Percentiles rank a stretch among this genome's conserved stretches.
Conservation (phyloP, 2,329 filamentous ascomycete genomes). For the Colletotrichum echinochloae region DNA sequence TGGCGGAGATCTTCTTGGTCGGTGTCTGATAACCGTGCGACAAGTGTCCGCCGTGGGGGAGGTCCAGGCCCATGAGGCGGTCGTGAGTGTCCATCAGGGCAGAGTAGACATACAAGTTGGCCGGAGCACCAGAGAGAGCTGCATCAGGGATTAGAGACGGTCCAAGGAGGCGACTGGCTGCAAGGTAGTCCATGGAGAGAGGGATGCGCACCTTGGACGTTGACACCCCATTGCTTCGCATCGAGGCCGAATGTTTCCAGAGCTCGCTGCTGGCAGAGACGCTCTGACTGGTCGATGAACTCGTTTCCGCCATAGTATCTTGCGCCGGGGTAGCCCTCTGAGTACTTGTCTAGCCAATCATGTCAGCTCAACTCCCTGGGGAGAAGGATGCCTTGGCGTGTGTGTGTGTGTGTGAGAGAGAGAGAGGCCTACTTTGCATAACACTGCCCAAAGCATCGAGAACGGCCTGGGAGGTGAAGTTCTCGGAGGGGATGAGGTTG, state of each 20-base stretch:
- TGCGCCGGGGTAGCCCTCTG: constrained; percentile 95
- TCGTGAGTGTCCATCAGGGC: constrained; percentile 94
- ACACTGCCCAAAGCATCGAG: constrained; percentile 92
- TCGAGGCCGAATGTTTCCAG: constrained; percentile 88
- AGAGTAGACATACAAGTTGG: constrained; percentile 94
- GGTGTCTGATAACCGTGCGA: constrained; percentile 98
- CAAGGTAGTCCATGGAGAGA: neutral
- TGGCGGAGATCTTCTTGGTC: constrained; percentile 93
- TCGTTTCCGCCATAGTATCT: constrained; percentile 98
- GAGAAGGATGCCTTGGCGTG: neutral
- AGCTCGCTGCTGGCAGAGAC: constrained; percentile 89
- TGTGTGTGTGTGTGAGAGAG: too few relatives aligned
- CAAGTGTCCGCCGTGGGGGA: constrained; percentile 95
- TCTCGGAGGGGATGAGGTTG: constrained; percentile 95
- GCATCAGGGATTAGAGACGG: constrained; percentile 36
- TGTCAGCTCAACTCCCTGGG: constrained; percentile 45
- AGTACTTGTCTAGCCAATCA: constrained; percentile 84
- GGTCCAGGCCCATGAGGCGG: constrained; percentile 94
- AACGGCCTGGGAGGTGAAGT: constrained; percentile 94
- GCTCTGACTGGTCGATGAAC: constrained; percentile 91
- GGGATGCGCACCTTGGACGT: constrained; percentile 72
- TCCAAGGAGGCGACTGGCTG: neutral
- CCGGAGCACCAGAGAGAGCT: constrained; percentile 81
- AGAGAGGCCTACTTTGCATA: constrained; percentile 82
- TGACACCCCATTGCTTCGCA: constrained; percentile 92